Base-by-base conservation (phyloP, 345 rosid genomes). In the Eutrema yunnanense region DNA sequence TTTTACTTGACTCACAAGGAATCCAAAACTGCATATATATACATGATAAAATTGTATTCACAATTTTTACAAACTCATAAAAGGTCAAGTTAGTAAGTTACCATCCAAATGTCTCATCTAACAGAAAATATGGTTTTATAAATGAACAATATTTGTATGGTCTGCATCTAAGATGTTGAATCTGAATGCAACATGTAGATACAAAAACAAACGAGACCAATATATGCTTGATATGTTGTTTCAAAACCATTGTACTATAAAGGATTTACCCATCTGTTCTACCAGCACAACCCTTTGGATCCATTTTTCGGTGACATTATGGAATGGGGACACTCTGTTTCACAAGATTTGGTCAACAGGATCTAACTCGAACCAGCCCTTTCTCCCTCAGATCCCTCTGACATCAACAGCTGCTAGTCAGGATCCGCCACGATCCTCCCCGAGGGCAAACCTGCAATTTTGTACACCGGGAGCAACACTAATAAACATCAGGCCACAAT, bases 201-300 rank as follows among this genome's bases (percentile, higher is more conserved):
- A 22, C 2, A 22, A 22, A 22, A 22, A 22, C 26, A 22, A 22
- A 22, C 32, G 32, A 4, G 32, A 3, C 3, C 3, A 30, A 58
- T 36, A 54, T 67, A 6, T 8, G 51, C 59, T n/a, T 29, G 2
- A 43, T 4, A 47, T 40, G 33, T 40, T 36, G 42, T 56, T 64
- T 64, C 82, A 89, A 96, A 87, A 36, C 96, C 92, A n/a, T 73
- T 87, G 88, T 84, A 79, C 41, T 86, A 86, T 73, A 84, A 82
- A 42, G 96, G 95, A 48, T 65, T 88, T 44, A 88, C 72, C 73
- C 81, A 77, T 77, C 0, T 72, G 59, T 77, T 77, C 77, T 77
- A 78, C 68, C 81, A 80, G 77, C 84, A 85, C 78, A 88, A 84
- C 65, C 88, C 92, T 13, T 6, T 80, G 19, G 84, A 83, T 41